phyloP scores from a whole-genome alignment of 805 yeast genomes.

The Candida railenensis region DNA sequence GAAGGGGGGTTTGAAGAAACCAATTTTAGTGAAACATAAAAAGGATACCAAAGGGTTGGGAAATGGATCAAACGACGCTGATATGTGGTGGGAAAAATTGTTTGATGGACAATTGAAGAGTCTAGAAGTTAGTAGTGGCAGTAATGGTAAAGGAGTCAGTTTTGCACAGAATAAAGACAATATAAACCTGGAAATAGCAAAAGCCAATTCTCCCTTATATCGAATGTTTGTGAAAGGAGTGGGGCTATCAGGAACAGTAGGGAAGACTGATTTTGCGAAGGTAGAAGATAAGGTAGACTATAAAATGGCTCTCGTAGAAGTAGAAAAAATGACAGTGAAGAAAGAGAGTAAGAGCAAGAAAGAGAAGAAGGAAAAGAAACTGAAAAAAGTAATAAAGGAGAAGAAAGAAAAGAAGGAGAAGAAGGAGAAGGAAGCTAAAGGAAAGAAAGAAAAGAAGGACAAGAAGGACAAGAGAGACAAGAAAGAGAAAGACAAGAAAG shows the following conservation, averaged over 20 bases:
- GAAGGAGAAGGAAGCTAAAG: slow-evolving; percentile 17
- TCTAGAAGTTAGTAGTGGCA: slow-evolving; percentile 51
- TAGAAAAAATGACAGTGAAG: slow-evolving; percentile 11
- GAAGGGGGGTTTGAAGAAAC: slow-evolving; percentile 77
- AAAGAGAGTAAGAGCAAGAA: slow-evolving; percentile 27
- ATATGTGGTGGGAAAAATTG: slow-evolving; percentile 95
- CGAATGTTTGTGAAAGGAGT: slow-evolving; percentile 86
- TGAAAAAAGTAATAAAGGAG: slow-evolving; percentile 19
- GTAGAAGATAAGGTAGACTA: slow-evolving; percentile 20
- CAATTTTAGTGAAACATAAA: slow-evolving; percentile 87
- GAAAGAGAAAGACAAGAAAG: not conserved
- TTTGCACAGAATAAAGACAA: slow-evolving; percentile 54
- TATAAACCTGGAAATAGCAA: slow-evolving; percentile 46
- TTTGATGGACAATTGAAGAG: slow-evolving; percentile 91
- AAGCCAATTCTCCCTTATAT: slow-evolving; percentile 70
- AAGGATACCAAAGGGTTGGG: slow-evolving; percentile 91
- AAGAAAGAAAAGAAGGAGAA: slow-evolving; percentile 20
- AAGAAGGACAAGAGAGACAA: not conserved
- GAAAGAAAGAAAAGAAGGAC: slow-evolving; percentile 20
- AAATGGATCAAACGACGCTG: slow-evolving; percentile 69
- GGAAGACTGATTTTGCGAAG: slow-evolving; percentile 29
- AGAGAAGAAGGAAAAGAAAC: slow-evolving; percentile 21
- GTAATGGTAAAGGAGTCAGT: slow-evolving; percentile 33
- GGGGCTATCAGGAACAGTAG: slow-evolving; percentile 75
- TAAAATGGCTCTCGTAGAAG: slow-evolving; percentile 9